Evolutionary conservation across 1,284 basidiomycete genomes (phyloP).

Genomic region (Puccinia triticina): DNA sequence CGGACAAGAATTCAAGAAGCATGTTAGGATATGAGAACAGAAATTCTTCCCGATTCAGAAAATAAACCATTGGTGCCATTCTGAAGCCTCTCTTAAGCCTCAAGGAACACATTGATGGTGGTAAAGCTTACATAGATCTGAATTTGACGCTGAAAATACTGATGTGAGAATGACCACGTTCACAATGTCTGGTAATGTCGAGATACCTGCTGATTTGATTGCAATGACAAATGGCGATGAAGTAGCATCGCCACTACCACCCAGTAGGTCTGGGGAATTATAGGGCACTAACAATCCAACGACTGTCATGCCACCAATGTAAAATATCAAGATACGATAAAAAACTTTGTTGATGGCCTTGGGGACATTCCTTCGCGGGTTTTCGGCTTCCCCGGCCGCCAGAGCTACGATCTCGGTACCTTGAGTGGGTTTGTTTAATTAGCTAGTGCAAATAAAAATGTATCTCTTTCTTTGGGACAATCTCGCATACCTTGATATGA

Average conservation of each 20-base stretch:
- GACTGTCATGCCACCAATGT: constrained; percentile 64
- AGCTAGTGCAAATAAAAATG: constrained; percentile 67
- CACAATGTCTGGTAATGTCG: constrained; percentile 72
- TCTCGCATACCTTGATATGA: constrained; percentile 70
- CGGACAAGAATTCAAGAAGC: background rate
- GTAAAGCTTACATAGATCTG: constrained; percentile 72
- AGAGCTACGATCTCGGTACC: constrained; percentile 84
- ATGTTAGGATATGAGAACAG: no score
- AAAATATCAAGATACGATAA: constrained; percentile 65
- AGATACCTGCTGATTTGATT: constrained; percentile 71
- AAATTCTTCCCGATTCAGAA: no score
- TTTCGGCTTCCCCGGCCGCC: constrained; percentile 71
- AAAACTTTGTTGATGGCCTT: constrained; percentile 80
- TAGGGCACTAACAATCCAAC: constrained; percentile 78
- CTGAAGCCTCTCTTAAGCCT: background rate
- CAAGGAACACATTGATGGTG: background rate
- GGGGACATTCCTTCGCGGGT: constrained; percentile 75
- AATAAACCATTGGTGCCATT: no score
- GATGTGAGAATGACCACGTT: constrained; percentile 83
- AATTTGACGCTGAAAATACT: constrained; percentile 82
- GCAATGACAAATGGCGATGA: constrained; percentile 84
- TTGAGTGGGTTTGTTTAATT: constrained; percentile 64
- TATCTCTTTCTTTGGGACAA: constrained; percentile 56
- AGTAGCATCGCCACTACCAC: constrained; percentile 68
- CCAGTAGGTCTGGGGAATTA: constrained; percentile 67